These are phyloP conservation scores for Phytophthora fragariae DNA, from an alignment of 352 stramenopile genomes.

Conservation along the genomic window DNA sequence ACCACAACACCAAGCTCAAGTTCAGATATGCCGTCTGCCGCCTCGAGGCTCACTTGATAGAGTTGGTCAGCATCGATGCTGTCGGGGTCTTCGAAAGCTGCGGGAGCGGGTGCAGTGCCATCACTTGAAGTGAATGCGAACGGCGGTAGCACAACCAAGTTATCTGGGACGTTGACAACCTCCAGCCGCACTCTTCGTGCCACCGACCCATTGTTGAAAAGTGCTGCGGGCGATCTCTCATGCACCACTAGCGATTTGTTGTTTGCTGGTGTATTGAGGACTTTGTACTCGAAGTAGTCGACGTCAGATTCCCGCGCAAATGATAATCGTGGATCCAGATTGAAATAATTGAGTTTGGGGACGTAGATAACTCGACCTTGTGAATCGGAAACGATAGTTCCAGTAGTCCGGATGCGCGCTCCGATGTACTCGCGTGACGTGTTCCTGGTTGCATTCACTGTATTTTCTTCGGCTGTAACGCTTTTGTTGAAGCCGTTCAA, in stretches of 20 bases:
- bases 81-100: conserved; percentile 70
- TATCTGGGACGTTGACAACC: conserved; percentile 60
- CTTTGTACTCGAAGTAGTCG: conserved; percentile 54
- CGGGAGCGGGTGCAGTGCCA: conserved; percentile 39
- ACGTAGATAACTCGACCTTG: conserved; percentile 52
- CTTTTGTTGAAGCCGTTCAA: conserved; percentile 29
- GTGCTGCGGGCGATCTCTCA: conserved; percentile 15
- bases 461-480: not conserved
- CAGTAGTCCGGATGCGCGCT: conserved; percentile 13
- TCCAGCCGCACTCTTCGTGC: conserved; percentile 54
- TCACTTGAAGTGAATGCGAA: conserved; percentile 36
- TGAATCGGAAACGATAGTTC: conserved; percentile 35
- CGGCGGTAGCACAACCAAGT: conserved; percentile 56
- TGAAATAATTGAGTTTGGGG: conserved; percentile 65
- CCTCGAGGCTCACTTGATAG: conserved; percentile 60
- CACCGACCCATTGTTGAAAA: conserved; percentile 18
- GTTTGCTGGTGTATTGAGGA: conserved; percentile 12
- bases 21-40: conserved; percentile 37
- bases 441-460: not conserved
- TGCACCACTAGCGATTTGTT: conserved; percentile 23
- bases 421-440: conserved; percentile 28
- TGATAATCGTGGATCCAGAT: conserved; percentile 22
- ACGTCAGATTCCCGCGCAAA: not conserved
- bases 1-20: conserved; percentile 59
- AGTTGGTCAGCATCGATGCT: conserved; percentile 27